Base-by-base conservation (phyloP, 2,329 filamentous ascomycete species). In the Tolypocladium capitatum region DNA sequence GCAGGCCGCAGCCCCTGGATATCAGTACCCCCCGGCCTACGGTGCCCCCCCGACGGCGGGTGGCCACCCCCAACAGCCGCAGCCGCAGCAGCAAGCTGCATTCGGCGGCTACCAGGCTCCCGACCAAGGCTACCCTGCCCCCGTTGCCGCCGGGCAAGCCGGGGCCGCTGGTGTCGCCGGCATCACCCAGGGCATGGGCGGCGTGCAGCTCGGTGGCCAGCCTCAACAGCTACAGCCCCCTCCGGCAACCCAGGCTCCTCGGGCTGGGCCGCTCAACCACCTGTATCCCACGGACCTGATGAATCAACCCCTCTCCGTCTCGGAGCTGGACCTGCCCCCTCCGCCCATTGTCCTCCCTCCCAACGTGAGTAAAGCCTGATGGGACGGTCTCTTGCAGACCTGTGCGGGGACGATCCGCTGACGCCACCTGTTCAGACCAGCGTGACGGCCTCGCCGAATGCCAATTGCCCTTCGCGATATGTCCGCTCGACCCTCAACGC, bases 401-500 rank as follows among this genome's bases (percentile, higher is more conserved):
- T n/a, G 6, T 28, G 24, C 9, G 38, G 3, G 16, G 9, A 11
- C 24, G 8, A 18, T 30, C 5, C 16, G 31, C 72, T 78, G 58
- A 78, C 61, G 42, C 54, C 47, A 20, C 53, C 55, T 38, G 47
- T 49, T 48, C 55, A 94, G 88, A 81, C 86, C 46, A 92, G 86
- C 62, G 86, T 94, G 48, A 97, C 91, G 21, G 86, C 89, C 49
- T 97, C 92, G 41, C 86, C 88, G 42, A 75, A 86, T 63, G 83
- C 92, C 51, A 98, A 97, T 68, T 95, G 90, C 70, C 81, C 88
- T 47, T 79, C 90, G 24, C 94, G 94, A 73, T 98, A 94, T 64
- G 83, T 97, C 54, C 86, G 92, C 57, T 97, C 92, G 20, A 97
- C 92, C 6, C 71, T 98, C 54, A 97, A 97, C 65, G 88, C 88